These are phyloP conservation scores for Hypoxylon sp. DNA, from an alignment of 2,329 filamentous ascomycete genomes.

Conservation along the genomic window DNA sequence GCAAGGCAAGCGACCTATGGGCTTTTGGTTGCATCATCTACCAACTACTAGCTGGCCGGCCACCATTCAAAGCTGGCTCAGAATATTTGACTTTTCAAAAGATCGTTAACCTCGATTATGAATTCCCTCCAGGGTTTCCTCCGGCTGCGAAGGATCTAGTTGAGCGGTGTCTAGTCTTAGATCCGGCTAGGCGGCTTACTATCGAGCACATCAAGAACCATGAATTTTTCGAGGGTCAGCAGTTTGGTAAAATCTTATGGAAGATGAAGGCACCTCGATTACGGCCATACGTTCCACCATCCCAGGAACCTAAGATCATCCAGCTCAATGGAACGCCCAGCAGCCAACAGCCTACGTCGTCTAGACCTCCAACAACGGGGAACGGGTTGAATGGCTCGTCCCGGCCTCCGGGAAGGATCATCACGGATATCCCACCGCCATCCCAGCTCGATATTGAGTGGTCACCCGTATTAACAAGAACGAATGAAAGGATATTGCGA, in stretches of 20 bases:
- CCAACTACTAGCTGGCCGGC: slow-evolving; percentile 93
- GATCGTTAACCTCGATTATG: slow-evolving; percentile 94
- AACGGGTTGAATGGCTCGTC: slow-evolving; percentile 62
- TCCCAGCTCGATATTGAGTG: slow-evolving; percentile 98
- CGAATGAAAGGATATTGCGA: slow-evolving; percentile 94
- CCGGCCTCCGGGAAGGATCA: slow-evolving; percentile 81
- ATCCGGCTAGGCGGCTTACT: slow-evolving; percentile 85
- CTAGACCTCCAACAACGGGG: slow-evolving; percentile 55
- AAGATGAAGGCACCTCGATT: slow-evolving; percentile 89
- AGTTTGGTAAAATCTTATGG: slow-evolving; percentile 89
- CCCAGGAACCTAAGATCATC: slow-evolving; percentile 80
- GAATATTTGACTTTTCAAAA: slow-evolving; percentile 99
- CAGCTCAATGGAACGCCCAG: slow-evolving; percentile 74
- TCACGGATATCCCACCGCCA: slow-evolving; percentile 96
- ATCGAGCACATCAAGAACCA: slow-evolving; percentile 98
- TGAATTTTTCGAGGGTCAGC: slow-evolving; percentile 90
- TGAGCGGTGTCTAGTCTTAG: slow-evolving; percentile 89
- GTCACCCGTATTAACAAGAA: slow-evolving; percentile 92
- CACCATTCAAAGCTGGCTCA: slow-evolving; percentile 95
- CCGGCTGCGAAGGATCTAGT: slow-evolving; percentile 88
- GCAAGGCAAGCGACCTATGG: slow-evolving; percentile 98
- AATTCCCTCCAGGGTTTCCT: slow-evolving; percentile 92
- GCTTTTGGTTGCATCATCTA: slow-evolving; percentile 99
- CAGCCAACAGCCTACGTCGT: slow-evolving; percentile 50
- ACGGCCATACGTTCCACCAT: slow-evolving; percentile 83